Base-by-base conservation (phyloP, 169 alveolate species). In the Cryptosporidium sp. region DNA sequence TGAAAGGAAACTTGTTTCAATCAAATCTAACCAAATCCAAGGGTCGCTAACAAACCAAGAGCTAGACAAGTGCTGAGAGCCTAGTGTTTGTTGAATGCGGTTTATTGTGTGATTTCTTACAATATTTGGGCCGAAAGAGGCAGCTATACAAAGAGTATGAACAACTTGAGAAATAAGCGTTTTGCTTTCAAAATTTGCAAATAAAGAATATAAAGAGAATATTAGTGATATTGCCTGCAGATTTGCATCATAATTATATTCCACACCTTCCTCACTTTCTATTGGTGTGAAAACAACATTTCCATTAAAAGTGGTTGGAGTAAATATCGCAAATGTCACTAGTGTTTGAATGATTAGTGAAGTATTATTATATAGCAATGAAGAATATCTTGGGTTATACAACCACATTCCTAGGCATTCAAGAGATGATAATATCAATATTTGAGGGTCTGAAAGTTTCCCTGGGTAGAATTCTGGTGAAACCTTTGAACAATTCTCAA, bases 381-480 rank as follows among this genome's bases (percentile, higher is more conserved):
- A 59, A n/a, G 89, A 62, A 33, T 80, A 80, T 62, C 16, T 80
- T 37, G 80, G 73, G 62, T 80, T 80, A 65, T 80, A 80, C 8
- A 80, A 67, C 89, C 89, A 80, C 48, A 80, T 80, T 26, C 89
- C 89, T 8, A 80, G 61, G 41, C 89, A 80, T 41, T 80, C 89
- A n/a, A 80, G 75, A 10, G 89, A 80, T 18, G 89, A 29, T 23
- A 80, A 65, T 3, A 80, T 67, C 35, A 80, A 29, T 41, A 65
- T 65, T 65, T 80, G 89, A 26, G 89, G 89, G 50, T 80, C 89
- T 10, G 89, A 80, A 16, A 80, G 68, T 18, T 65, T 59, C 18
- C 89, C 89, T 21, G 89, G 89, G 29, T 80, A 80, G 12, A 80
- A 80, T 16, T 80, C 89, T n/a, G 89, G 89, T 1, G 74, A 61